A percentile compares a stretch with the other conserved stretches of the same genome.
Evolutionary conservation across 225 moss, liverwort and hornwort species (phyloP).

Genomic region (Bryum argenteum): DNA sequence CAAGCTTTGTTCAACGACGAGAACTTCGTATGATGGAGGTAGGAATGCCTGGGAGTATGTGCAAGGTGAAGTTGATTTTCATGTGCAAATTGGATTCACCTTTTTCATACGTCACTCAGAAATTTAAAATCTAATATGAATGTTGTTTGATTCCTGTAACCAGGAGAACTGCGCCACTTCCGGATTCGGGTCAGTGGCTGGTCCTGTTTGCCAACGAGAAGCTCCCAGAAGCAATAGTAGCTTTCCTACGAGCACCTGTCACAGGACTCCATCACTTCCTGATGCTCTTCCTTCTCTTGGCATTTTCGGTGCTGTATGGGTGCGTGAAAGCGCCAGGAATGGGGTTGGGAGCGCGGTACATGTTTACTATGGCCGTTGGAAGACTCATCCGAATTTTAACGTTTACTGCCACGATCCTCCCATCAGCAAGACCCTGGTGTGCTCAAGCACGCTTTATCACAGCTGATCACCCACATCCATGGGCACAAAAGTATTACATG

Average conservation of each 20-base stretch:
- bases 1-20: neutral
- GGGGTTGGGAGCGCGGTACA: constrained; percentile 81
- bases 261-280: constrained; percentile 86
- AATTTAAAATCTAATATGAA: neutral
- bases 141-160: neutral
- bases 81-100: too few species aligned
- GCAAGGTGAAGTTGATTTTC: neutral
- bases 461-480: constrained; percentile 76
- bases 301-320: constrained; percentile 80
- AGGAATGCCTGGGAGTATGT: neutral
- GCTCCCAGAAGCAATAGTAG: constrained; percentile 51
- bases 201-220: constrained; percentile 64
- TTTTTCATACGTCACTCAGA: too few species aligned
- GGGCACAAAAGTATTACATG: constrained; percentile 87
- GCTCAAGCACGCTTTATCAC: constrained; percentile 70
- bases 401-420: constrained; percentile 76
- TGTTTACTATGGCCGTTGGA: constrained; percentile 89
- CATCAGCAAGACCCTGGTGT: constrained; percentile 92
- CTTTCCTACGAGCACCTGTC: constrained; percentile 72
- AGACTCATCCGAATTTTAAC: constrained; percentile 80
- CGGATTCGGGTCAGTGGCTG: constrained; percentile 91
- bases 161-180: constrained; percentile 69
- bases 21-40: neutral
- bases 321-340: constrained; percentile 74
- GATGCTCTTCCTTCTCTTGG: constrained; percentile 83